These are phyloP conservation scores for Coelastrella sp. DNA, from an alignment of 139 green algal genomes.

Conservation along the genomic window DNA sequence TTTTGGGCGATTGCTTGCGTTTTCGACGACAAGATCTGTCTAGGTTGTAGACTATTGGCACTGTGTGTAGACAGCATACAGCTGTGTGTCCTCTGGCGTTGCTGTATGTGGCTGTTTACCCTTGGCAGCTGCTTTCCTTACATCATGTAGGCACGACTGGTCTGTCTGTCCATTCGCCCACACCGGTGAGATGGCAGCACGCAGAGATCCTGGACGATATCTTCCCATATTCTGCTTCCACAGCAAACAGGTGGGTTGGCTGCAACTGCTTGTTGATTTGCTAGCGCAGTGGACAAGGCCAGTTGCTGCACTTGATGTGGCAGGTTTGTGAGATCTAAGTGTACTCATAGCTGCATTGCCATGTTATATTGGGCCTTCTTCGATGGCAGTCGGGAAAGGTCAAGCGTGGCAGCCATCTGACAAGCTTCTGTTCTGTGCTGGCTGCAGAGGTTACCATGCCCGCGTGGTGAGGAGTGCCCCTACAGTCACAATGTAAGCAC, in stretches of 20 bases:
- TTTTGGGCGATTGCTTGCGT: neutral
- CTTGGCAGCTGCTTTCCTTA: neutral
- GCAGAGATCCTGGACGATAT: constrained; percentile 42
- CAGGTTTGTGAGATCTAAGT: neutral
- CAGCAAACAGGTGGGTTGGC: constrained; percentile 33
- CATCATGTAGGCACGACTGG: constrained; percentile 45
- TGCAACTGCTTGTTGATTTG: neutral
- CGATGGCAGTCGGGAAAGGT: no score
- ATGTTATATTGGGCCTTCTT: no score
- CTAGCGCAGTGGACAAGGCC: neutral
- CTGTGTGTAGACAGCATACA: neutral
- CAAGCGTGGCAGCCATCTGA: no score
- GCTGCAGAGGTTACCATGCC: constrained; percentile 73
- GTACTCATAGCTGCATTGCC: no score
- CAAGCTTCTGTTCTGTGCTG: neutral
- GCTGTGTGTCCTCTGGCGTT: neutral
- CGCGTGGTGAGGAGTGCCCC: constrained; percentile 81
- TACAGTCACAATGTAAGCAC: constrained; percentile 86
- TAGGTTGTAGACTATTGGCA: no score
- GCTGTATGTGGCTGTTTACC: neutral
- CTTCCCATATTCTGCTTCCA: constrained; percentile 48
- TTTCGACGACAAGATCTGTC: neutral
- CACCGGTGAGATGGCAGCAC: constrained; percentile 52
- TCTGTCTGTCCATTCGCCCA: constrained; percentile 46
- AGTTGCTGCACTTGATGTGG: neutral